Conservation (phyloP, 805 yeast genomes). For the Candida berthetii region DNA sequence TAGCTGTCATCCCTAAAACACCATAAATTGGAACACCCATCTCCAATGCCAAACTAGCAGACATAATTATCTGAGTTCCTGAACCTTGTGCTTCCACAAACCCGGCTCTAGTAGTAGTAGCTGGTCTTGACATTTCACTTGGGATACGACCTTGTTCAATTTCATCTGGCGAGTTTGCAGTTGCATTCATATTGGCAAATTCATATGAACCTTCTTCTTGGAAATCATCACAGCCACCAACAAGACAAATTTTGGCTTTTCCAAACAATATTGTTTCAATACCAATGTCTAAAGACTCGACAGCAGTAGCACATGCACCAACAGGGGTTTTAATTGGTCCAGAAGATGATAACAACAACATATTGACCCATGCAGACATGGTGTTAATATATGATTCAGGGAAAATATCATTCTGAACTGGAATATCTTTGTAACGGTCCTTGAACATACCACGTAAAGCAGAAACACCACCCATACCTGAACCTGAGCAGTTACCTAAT, state of each 20-base stretch:
- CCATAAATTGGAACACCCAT: conserved; percentile 99
- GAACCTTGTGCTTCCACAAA: conserved; percentile 99
- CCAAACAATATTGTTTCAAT: conserved; percentile 89
- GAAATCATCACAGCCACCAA: conserved; percentile 99
- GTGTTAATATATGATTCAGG: conserved; percentile 99
- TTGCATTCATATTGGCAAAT: conserved; percentile 98
- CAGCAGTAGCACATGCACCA: conserved; percentile 99
- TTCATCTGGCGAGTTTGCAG: conserved; percentile 85
- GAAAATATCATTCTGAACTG: conserved; percentile 94
- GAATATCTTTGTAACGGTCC: conserved; percentile 87
- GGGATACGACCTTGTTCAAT: conserved; percentile 96
- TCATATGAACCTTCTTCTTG: conserved; percentile 98
- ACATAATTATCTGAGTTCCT: conserved; percentile 96
- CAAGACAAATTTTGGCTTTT: conserved; percentile 92
- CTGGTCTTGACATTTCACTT: conserved; percentile 97
- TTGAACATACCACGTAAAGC: conserved; percentile 98
- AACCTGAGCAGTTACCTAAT: conserved; percentile 98
- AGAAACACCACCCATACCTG: conserved; percentile 99
- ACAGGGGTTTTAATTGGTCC: conserved; percentile 99
- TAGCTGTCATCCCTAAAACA: conserved; percentile 87
- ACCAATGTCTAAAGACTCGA: conserved; percentile 96
- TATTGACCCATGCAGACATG: conserved; percentile 99
- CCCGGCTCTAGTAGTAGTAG: conserved; percentile 93
- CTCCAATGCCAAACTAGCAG: conserved; percentile 85
- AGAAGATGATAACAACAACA: conserved; percentile 92